A percentile compares a stretch with the other conserved stretches of the same genome.
Conservation (phyloP, 306 rosid species). For the Pyrus betulifolia region DNA sequence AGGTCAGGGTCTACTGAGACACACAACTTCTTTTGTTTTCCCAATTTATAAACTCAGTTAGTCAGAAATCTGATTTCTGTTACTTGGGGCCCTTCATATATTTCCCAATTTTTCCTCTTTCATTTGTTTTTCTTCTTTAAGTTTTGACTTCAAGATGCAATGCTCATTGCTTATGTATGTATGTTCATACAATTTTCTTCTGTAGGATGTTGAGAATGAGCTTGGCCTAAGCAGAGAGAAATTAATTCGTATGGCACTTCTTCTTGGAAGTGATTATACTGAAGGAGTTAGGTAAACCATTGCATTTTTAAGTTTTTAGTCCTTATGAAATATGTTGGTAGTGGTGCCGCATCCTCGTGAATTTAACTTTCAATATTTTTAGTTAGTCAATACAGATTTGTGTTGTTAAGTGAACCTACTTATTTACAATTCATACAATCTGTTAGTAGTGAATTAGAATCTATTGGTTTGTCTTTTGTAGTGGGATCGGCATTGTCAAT, state of each 20-base stretch:
- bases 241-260: slow-evolving; percentile 76
- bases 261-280: slow-evolving; percentile 96
- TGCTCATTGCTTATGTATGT: not conserved
- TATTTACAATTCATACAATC: not conserved
- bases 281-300: slow-evolving; percentile 81
- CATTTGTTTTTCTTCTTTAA: not conserved
- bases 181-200: not conserved
- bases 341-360: slow-evolving; percentile 3
- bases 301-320: not conserved
- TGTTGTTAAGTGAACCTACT: not conserved
- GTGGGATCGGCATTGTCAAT: slow-evolving; percentile 97
- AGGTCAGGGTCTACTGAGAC: slow-evolving; percentile 43
- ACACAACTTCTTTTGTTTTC: not conserved
- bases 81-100: not conserved
- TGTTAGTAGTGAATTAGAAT: slow-evolving; percentile 12
- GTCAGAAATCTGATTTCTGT: not conserved
- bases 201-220: slow-evolving; percentile 85
- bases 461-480: slow-evolving; percentile 27
- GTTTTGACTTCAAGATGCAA: not conserved
- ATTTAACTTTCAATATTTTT: slow-evolving; percentile 2
- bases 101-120: not conserved
- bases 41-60: not conserved
- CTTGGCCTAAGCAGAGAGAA: slow-evolving; percentile 79
- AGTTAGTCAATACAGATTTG: not conserved
- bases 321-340: slow-evolving; percentile 17